Percentiles rank a stretch among this genome's conserved stretches.
These are phyloP conservation scores for Lasiodiplodia hormozganensis DNA, from an alignment of 2,329 filamentous ascomycete genomes.

Conservation along the genomic window DNA sequence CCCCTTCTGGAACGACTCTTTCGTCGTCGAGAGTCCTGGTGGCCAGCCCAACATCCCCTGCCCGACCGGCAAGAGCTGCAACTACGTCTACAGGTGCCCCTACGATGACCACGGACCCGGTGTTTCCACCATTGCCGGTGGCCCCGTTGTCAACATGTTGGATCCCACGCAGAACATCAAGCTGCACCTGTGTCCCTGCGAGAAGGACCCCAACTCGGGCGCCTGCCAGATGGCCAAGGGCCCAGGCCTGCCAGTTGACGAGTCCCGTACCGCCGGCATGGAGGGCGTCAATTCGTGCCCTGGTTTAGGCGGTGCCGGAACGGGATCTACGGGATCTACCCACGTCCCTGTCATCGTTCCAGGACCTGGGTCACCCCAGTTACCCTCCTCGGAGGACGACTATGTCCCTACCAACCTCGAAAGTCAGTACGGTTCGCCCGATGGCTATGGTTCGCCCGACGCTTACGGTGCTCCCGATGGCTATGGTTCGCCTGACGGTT, in stretches of 20 bases:
- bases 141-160: slow-evolving; percentile 90
- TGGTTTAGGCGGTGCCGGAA: too few species aligned
- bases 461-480: too few species aligned
- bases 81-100: not conserved
- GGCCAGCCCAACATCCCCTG: not conserved
- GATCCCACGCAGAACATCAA: slow-evolving; percentile 95
- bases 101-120: not conserved
- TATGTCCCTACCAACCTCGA: too few species aligned
- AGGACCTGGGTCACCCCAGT: too few species aligned
- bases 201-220: not conserved
- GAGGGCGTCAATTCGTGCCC: not conserved
- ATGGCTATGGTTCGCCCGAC: too few species aligned
- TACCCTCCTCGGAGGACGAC: too few species aligned
- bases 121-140: not conserved
- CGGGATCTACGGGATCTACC: too few species aligned
- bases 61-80: not conserved
- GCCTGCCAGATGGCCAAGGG: not conserved
- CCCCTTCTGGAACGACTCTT: slow-evolving; percentile 8
- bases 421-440: too few species aligned
- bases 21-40: not conserved
- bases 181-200: slow-evolving; percentile 82
- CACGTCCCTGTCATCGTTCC: too few species aligned
- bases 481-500: too few species aligned
- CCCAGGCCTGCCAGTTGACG: too few species aligned
- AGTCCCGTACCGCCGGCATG: not conserved